Evolutionary conservation across 1,139 yeast species (phyloP).

Genomic region (Zygoascus hellenicus): DNA sequence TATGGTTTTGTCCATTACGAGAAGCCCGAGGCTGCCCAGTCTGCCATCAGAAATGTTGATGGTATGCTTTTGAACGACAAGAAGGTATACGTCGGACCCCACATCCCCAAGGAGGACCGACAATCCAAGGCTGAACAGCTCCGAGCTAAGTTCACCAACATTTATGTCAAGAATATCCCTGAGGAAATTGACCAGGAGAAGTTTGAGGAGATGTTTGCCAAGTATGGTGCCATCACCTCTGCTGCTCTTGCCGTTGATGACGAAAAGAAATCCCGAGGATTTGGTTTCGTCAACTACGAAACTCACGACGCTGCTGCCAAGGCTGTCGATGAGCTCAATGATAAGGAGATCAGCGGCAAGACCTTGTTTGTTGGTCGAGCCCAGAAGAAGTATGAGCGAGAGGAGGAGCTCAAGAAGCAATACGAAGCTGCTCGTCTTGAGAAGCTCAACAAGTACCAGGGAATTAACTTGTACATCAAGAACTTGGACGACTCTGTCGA

Average conservation of each 20-base stretch:
- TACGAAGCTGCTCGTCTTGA: conserved; percentile 91
- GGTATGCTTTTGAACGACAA: conserved; percentile 98
- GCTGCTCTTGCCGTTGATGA: conserved; percentile 74
- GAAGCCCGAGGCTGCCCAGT: conserved; percentile 85
- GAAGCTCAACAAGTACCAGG: conserved; percentile 92
- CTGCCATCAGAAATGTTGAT: conserved; percentile 95
- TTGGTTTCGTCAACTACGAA: conserved; percentile 92
- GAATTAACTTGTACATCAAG: conserved; percentile 94
- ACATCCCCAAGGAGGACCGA: conserved; percentile 90
- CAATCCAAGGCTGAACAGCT: conserved; percentile 88
- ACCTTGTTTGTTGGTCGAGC: conserved; percentile 96
- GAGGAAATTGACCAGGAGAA: conserved; percentile 63
- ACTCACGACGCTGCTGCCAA: conserved; percentile 79
- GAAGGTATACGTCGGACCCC: conserved; percentile 95
- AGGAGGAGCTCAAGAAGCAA: conserved; percentile 93
- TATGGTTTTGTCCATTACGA: conserved; percentile 98
- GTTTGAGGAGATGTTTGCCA: conserved; percentile 64
- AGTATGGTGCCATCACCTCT: conserved; percentile 80
- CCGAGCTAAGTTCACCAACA: conserved; percentile 92
- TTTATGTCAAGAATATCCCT: conserved; percentile 87
- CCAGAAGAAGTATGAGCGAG: conserved; percentile 97
- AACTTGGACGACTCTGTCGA: conserved; percentile 91
- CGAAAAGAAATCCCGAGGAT: conserved; percentile 91
- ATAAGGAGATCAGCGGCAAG: conserved; percentile 61
- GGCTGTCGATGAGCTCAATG: conserved; percentile 92